Base-by-base conservation (phyloP, 176 grass and related monocot species). In the Tuctoria greenei region DNA sequence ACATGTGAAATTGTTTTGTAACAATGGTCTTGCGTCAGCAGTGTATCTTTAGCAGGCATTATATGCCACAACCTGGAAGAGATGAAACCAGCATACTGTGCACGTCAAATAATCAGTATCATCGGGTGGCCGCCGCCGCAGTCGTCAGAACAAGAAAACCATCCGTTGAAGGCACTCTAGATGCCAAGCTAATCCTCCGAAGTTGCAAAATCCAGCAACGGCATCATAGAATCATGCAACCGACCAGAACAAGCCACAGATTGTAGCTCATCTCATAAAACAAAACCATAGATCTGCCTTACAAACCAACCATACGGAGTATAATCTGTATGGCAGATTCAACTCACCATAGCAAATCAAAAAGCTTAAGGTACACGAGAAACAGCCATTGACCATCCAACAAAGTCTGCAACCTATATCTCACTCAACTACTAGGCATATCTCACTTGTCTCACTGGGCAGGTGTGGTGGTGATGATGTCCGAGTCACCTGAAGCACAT, bases 391-490 rank as follows among this genome's bases (percentile, higher is more conserved):
- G 70, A 46, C 57, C 38, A 20, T 23, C 26, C 47, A 44, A 44
- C 45, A 55, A 79, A 38, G 38, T 69, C 69, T 27, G 36, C 73
- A 68, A 37, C 45, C 80, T 84, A 87, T 17, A 76, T 45, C 31
- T 31, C 31, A 31, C 47, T 42, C 76, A 83, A 64, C 69, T 76
- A 77, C 81, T 31, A 66, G 71, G 71, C 36, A 64, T 51, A 58
- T 45, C 11, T 60, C 31, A 1, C 35, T 82, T 82, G 76, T 86
- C 82, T 95, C 83, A 99, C 85, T 95, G 95, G 43, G 71, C 78
- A 44, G 89, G 86, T 8, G 86, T 71, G 39, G 79, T 88, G 55
- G 67, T 92, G 74, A 99, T 92, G 81, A 99, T 99, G 88, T 99
- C 95, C 1, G 95, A 95, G 71, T 99, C 95, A 80, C 95, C 95